Conservation (phyloP, 257 asterid species). For the Solanum chmielewskii region DNA sequence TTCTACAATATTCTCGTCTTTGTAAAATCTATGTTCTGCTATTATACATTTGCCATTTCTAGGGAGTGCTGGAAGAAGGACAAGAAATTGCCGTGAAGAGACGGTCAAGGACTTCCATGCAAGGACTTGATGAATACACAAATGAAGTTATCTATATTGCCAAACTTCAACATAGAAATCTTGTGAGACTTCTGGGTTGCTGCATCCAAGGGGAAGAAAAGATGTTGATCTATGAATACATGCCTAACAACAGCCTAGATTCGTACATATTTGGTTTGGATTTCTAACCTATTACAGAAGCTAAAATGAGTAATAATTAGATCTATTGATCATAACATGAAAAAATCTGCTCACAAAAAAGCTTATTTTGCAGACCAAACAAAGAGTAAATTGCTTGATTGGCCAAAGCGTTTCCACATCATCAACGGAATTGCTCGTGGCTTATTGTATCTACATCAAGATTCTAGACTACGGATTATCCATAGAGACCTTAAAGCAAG, state of each 20-base stretch:
- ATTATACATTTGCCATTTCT: neutral
- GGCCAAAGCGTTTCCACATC: constrained; percentile 9
- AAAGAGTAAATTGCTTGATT: constrained; percentile 5
- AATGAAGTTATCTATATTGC: constrained; percentile 19
- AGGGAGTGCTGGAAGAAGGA: constrained; percentile 13
- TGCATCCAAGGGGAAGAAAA: neutral
- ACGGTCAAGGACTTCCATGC: constrained; percentile 14
- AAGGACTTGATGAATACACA: constrained; percentile 26
- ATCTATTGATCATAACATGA: neutral
- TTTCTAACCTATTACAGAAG: neutral
- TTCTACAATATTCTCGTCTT: neutral
- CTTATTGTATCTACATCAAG: constrained; percentile 21
- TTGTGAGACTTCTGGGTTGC: neutral
- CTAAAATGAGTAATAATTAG: neutral
- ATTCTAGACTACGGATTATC: constrained; percentile 17
- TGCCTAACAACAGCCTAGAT: neutral
- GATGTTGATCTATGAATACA: neutral
- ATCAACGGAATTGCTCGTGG: constrained; percentile 26
- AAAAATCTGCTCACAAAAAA: neutral
- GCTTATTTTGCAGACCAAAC: constrained; percentile 4
- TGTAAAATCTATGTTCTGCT: neutral
- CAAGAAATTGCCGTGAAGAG: constrained; percentile 29
- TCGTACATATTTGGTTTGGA: neutral
- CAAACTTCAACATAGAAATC: constrained; percentile 13
- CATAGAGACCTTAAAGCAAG: constrained; percentile 24